Percentiles rank a stretch among this genome's conserved stretches.
phyloP scores from a whole-genome alignment of 495 filamentous ascomycete genomes.

The Tuber borchii region DNA sequence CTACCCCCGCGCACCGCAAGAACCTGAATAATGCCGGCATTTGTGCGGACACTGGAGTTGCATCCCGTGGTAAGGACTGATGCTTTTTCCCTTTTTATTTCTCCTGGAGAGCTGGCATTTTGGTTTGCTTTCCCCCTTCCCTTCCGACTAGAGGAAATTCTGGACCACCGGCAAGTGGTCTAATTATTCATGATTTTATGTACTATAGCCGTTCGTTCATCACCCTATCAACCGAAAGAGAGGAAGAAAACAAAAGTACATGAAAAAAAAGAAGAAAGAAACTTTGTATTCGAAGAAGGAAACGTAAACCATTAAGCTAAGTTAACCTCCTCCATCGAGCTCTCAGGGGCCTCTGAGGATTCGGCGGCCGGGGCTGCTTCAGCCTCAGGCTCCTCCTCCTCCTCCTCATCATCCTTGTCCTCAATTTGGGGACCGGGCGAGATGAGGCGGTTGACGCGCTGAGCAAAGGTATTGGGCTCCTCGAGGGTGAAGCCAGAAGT shows the following conservation, averaged over 20 bases:
- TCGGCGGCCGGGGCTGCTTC: slow-evolving; percentile 53
- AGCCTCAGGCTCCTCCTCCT: slow-evolving; percentile 48
- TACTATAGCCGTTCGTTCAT: slow-evolving; percentile 32
- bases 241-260: slow-evolving; percentile 31
- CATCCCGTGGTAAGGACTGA: too few species aligned
- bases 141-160: too few species aligned
- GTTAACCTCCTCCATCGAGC: slow-evolving; percentile 64
- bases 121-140: too few species aligned
- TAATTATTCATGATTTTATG: too few species aligned
- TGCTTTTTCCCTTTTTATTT: too few species aligned
- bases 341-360: slow-evolving; percentile 51
- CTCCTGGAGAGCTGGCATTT: too few species aligned
- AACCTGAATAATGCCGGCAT: too few species aligned
- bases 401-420: slow-evolving; percentile 71
- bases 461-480: slow-evolving; percentile 92
- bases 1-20: too few species aligned
- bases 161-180: too few species aligned
- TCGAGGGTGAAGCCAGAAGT: slow-evolving; percentile 99
- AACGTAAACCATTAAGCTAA: slow-evolving; percentile 42
- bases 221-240: slow-evolving; percentile 24
- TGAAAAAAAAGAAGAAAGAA: slow-evolving; percentile 10
- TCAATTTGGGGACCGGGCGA: slow-evolving; percentile 93
- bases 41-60: too few species aligned
- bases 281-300: slow-evolving; percentile 25
- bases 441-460: slow-evolving; percentile 98